A percentile compares a stretch with the other conserved stretches of the same genome.
These are phyloP conservation scores for Blastobotrys aristatus DNA, from an alignment of 1,139 yeast genomes.

Conservation along the genomic window DNA sequence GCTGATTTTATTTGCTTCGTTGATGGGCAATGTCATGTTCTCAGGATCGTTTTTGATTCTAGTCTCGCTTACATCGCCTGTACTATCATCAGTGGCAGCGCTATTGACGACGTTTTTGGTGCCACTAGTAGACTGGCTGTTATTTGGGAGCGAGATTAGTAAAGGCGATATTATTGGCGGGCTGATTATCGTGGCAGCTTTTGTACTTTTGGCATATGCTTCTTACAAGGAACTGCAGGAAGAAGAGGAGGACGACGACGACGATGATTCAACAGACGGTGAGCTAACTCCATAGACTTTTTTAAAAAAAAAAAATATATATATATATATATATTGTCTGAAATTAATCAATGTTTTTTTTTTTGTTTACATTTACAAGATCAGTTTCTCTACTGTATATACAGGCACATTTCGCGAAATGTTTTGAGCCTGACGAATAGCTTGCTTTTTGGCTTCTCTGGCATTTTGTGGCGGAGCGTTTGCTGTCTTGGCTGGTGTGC, in stretches of 20 bases:
- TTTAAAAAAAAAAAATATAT: neutral
- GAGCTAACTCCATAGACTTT: constrained; percentile 4
- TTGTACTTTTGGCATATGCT: constrained; percentile 61
- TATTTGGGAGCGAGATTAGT: constrained; percentile 51
- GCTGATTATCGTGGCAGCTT: constrained; percentile 51
- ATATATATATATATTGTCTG: neutral
- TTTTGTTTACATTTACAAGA: constrained; percentile 17
- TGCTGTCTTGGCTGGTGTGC: constrained; percentile 8
- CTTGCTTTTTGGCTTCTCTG: constrained; percentile 25
- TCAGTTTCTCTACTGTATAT: constrained; percentile 28
- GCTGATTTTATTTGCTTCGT: constrained; percentile 42
- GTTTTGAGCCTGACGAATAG: constrained; percentile 32
- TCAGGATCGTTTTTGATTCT: constrained; percentile 70
- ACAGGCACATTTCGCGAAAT: constrained; percentile 26
- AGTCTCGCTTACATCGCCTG: constrained; percentile 84
- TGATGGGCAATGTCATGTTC: constrained; percentile 60
- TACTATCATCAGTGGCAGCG: constrained; percentile 76
- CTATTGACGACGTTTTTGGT: constrained; percentile 73
- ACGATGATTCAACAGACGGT: constrained; percentile 36
- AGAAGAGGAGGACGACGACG: constrained; percentile 41
- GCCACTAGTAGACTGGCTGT: constrained; percentile 69
- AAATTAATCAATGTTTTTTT: neutral
- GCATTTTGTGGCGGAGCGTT: neutral
- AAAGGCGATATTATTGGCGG: constrained; percentile 39
- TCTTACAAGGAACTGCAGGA: constrained; percentile 68